Evolutionary conservation across 225 moss, liverwort and hornwort species (phyloP).

Genomic region (Takakia lepidozioides): DNA sequence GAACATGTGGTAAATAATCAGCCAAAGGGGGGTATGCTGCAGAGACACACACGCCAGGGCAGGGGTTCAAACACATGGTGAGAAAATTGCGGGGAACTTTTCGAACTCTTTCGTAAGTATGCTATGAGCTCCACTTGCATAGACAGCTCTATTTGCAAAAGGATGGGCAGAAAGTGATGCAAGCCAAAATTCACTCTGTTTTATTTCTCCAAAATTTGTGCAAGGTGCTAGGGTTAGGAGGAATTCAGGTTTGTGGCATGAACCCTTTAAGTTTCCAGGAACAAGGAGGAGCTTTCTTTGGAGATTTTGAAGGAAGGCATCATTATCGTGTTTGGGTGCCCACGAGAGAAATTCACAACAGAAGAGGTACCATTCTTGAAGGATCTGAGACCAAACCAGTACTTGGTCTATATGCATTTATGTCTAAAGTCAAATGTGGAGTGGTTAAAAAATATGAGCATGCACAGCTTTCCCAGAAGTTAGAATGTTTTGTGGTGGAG

Average conservation of each 20-base stretch:
- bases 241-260: not conserved
- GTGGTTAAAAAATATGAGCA: not conserved
- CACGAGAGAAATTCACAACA: conserved; percentile 43
- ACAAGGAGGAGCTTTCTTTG: conserved; percentile 39
- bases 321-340: conserved; percentile 61
- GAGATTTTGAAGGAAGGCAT: conserved; percentile 28
- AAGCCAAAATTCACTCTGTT: too few relatives aligned
- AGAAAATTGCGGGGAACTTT: conserved; percentile 45
- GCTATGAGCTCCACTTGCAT: not conserved
- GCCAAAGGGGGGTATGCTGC: not conserved
- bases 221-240: not conserved
- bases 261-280: conserved; percentile 21
- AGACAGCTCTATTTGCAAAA: too few relatives aligned
- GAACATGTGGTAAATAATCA: too few relatives aligned
- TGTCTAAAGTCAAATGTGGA: not conserved
- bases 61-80: conserved; percentile 61
- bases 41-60: conserved; percentile 68
- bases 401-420: too few relatives aligned
- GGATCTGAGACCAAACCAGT: too few relatives aligned
- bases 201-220: not conserved
- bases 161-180: too few relatives aligned
- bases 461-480: too few relatives aligned
- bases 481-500: not conserved
- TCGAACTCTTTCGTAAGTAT: conserved; percentile 33
- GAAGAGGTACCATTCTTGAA: conserved; percentile 27